Percentiles rank a stretch among this genome's conserved stretches.
phyloP scores from a whole-genome alignment of 805 yeast genomes.

The Cyberlindnera xishuangbannaensis region DNA sequence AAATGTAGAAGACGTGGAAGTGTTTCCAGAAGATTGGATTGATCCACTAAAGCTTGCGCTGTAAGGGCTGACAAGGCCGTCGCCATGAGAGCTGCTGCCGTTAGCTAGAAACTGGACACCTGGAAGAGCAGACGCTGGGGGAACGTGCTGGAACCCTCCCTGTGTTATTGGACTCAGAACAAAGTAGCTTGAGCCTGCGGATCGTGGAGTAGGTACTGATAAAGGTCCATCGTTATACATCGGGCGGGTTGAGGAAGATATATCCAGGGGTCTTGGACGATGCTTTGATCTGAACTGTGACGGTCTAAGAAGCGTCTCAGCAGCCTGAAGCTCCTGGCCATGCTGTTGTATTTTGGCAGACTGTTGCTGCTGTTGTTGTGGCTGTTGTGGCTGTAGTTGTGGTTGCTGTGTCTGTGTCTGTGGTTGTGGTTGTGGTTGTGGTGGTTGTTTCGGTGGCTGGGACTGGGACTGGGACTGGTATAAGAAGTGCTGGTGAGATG shows the following conservation, averaged over 20 bases:
- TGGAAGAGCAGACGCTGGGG: slow-evolving; percentile 14
- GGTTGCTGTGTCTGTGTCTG: slow-evolving; percentile 4
- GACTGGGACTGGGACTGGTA: too few species aligned
- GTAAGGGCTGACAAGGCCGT: slow-evolving; percentile 16
- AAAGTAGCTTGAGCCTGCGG: slow-evolving; percentile 16
- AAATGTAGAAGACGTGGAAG: slow-evolving; percentile 12
- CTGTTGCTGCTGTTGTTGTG: slow-evolving; percentile 4
- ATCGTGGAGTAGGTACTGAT: slow-evolving; percentile 20
- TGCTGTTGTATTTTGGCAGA: slow-evolving; percentile 6
- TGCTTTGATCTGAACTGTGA: slow-evolving; percentile 23
- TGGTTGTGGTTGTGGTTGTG: slow-evolving; percentile 5
- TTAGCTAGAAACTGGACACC: slow-evolving; percentile 15
- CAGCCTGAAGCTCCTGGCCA: slow-evolving; percentile 10
- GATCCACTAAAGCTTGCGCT: slow-evolving; percentile 14
- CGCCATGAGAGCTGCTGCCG: slow-evolving; percentile 5
- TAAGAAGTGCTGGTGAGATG: too few species aligned
- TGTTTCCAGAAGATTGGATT: slow-evolving; percentile 8
- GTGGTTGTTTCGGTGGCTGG: too few species aligned
- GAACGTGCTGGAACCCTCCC: slow-evolving; percentile 1
- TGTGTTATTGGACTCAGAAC: slow-evolving; percentile 15
- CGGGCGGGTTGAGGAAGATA: slow-evolving; percentile 9
- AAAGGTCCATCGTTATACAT: slow-evolving; percentile 19
- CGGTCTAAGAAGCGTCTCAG: slow-evolving; percentile 18
- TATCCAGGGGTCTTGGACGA: slow-evolving; percentile 23
- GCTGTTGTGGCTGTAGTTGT: slow-evolving; percentile 2